A percentile compares a stretch with the other conserved stretches of the same genome.
Conservation (phyloP, 2,329 filamentous ascomycete species). For the Apiospora malaysiana region DNA sequence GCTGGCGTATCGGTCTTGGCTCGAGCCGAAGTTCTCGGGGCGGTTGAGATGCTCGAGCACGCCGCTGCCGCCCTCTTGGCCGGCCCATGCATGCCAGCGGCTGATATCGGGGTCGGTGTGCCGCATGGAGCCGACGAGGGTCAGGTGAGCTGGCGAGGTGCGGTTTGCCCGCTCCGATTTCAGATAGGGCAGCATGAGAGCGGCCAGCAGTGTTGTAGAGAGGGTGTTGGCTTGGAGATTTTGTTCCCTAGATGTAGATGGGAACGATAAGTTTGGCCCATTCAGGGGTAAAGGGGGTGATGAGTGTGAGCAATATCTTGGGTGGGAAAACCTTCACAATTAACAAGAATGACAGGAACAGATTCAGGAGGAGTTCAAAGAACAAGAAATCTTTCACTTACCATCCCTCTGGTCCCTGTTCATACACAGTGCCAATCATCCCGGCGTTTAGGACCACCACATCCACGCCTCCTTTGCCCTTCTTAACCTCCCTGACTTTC, state of each 20-base stretch:
- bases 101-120: conserved; percentile 28
- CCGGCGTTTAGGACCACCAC: conserved; percentile 37
- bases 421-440: conserved; percentile 23
- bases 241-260: conserved; percentile 45
- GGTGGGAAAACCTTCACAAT: too few species aligned
- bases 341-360: too few species aligned
- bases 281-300: too few species aligned
- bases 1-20: conserved; percentile 31
- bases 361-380: not conserved
- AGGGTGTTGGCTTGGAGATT: conserved; percentile 64
- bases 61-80: conserved; percentile 24
- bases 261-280: not conserved
- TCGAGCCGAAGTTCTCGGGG: conserved; percentile 34
- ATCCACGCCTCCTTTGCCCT: conserved; percentile 33
- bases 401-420: conserved; percentile 34
- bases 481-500: conserved; percentile 31
- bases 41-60: conserved; percentile 35
- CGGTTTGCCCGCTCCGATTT: conserved; percentile 34
- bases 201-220: conserved; percentile 58
- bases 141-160: conserved; percentile 32
- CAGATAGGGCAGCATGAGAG: conserved; percentile 57
- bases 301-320: too few species aligned
- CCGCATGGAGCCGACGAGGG: conserved; percentile 32
- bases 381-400: conserved; percentile 26
- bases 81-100: conserved; percentile 30